Evolutionary conservation across 306 rosid species (phyloP), one percentile per base, ranked within the genome.

Genomic region (Vigna hirtella): DNA sequence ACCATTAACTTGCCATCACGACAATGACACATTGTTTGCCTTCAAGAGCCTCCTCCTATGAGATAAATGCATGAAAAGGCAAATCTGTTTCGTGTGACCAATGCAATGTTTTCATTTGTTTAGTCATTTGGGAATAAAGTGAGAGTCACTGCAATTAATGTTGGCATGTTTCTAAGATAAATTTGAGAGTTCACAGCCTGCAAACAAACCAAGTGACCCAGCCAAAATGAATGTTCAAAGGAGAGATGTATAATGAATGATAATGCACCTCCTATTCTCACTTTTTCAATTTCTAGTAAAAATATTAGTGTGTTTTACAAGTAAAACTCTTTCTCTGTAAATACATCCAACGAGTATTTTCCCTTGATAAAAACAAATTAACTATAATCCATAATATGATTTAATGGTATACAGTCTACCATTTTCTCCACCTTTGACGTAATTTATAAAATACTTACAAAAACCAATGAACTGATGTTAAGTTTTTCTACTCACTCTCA

Each of bases 71-170:
- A 9, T 16, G 26, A 14, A 13, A 63, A 63, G n/a, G 26, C 2
- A 34, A 63, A 34, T 10, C 26, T 71, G 30, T 9, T 26, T 59
- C 22, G 9, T 75, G 22, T 77, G 72, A 65, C 76, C 83, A 57
- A 53, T 56, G 59, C 30, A 1, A 34, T 34, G 38, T 18, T 24
- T 45, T 59, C 70, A 32, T 66, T 24, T 8, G 18, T 17, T 40
- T 26, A 26, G 42, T 67, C 50, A 20, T 18, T 63, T 16, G 45
- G 45, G 68, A 62, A 76, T 62, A 52, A 76, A 76, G 78, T 7
- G 64, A 76, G 56, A 1, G 12, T 1, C 55, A 14, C 47, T 13
- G 30, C 20, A 24, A 68, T 55, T 80, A 13, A 74, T 36, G 61
- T 5, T n/a, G 20, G 30, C 51, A 66, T 48, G 24, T 73, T 49